Percentiles rank a stretch among this genome's conserved stretches.
These are phyloP conservation scores for Cyberlindnera euphorbiae DNA, from an alignment of 805 yeast species.

Conservation along the genomic window DNA sequence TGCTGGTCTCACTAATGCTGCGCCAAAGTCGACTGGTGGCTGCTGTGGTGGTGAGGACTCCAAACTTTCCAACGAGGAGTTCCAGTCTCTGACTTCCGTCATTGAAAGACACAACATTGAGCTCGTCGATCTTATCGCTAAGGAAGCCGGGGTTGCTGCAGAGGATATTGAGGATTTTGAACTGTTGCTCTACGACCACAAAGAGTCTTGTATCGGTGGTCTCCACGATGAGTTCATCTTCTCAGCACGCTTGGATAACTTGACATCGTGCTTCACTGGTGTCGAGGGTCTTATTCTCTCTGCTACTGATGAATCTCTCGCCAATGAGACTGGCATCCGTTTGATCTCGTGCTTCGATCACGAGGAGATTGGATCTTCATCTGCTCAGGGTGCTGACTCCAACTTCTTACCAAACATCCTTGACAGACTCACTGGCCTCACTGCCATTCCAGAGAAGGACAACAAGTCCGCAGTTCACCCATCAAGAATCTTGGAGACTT, in stretches of 20 bases:
- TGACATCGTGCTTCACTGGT: constrained; percentile 82
- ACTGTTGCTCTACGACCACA: constrained; percentile 78
- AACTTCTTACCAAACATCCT: constrained; percentile 79
- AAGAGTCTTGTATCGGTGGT: constrained; percentile 82
- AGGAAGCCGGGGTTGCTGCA: constrained; percentile 49
- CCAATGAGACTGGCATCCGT: constrained; percentile 53
- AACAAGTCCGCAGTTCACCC: constrained; percentile 29
- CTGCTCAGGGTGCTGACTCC: constrained; percentile 97
- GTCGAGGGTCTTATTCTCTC: constrained; percentile 63
- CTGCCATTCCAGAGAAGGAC: constrained; percentile 25
- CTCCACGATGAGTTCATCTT: constrained; percentile 85
- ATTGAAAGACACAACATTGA: constrained; percentile 74
- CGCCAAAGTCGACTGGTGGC: constrained; percentile 27
- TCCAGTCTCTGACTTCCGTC: constrained; percentile 59
- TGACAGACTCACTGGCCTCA: constrained; percentile 54
- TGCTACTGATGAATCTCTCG: constrained; percentile 34
- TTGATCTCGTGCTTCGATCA: constrained; percentile 87
- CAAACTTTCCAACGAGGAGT: constrained; percentile 47
- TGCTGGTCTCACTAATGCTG: constrained; percentile 56
- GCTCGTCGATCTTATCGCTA: constrained; percentile 63
- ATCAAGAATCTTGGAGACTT: constrained; percentile 46
- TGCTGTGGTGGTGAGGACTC: constrained; percentile 48
- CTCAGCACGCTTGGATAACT: constrained; percentile 87
- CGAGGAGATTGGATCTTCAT: constrained; percentile 90
- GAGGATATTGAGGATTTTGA: constrained; percentile 83